phyloP scores from a whole-genome alignment of 2,329 filamentous ascomycete species.

The Venturia carpophila region DNA sequence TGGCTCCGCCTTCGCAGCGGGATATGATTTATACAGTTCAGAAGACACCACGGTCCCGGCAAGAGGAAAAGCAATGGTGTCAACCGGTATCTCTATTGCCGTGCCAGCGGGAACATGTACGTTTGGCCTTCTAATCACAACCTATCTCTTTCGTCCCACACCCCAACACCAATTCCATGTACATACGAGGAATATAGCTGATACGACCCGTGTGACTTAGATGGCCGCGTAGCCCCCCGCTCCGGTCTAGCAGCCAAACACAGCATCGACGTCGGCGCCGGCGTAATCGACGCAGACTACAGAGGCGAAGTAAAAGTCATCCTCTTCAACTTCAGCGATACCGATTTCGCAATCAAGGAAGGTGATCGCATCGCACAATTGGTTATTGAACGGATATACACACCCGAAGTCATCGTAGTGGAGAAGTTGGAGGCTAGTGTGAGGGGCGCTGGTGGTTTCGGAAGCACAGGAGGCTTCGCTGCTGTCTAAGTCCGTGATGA shows the following conservation, averaged over 20 bases:
- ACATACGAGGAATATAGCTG: background rate
- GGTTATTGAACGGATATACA: constrained; percentile 89
- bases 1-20: constrained; percentile 81
- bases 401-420: constrained; percentile 85
- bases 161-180: background rate
- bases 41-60: constrained; percentile 60
- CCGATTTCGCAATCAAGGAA: constrained; percentile 71
- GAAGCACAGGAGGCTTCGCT: constrained; percentile 62
- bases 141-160: background rate
- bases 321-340: constrained; percentile 83
- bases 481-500: constrained; percentile 13
- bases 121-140: background rate
- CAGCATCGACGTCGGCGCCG: constrained; percentile 92
- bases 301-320: constrained; percentile 88
- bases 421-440: constrained; percentile 83
- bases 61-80: constrained; percentile 75
- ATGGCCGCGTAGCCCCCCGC: constrained; percentile 82
- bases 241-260: constrained; percentile 89
- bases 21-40: constrained; percentile 80
- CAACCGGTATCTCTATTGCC: constrained; percentile 85
- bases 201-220: constrained; percentile 37
- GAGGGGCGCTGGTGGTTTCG: constrained; percentile 82
- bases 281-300: constrained; percentile 97
- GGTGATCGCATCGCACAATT: constrained; percentile 92
- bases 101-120: constrained; percentile 84